phyloP scores from a whole-genome alignment of 2,329 filamentous ascomycete genomes.

The Monosporascus sp. region DNA sequence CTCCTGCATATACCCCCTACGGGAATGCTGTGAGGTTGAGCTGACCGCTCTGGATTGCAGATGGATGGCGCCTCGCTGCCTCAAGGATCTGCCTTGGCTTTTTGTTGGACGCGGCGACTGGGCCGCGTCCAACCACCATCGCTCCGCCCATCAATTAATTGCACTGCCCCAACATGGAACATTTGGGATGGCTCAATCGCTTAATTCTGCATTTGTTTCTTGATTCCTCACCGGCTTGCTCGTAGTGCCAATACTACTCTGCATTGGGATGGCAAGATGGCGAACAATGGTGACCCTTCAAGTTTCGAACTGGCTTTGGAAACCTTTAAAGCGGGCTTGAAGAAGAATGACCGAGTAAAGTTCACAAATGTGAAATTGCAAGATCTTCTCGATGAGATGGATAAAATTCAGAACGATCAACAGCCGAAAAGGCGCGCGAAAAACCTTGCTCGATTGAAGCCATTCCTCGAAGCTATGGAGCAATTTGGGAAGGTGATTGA shows the following conservation, averaged over 20 bases:
- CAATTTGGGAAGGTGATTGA: slow-evolving; percentile 19
- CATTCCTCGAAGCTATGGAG: slow-evolving; percentile 20
- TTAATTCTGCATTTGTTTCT: too few relatives aligned
- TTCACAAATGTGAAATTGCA: background rate
- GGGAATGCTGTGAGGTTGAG: too few relatives aligned
- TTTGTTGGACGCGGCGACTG: background rate
- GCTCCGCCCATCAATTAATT: too few relatives aligned
- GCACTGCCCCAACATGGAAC: too few relatives aligned
- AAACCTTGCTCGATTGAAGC: slow-evolving; percentile 15
- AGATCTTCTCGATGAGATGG: slow-evolving; percentile 1
- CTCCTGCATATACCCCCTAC: too few relatives aligned
- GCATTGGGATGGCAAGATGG: background rate
- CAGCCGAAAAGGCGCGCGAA: slow-evolving; percentile 6
- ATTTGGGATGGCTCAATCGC: too few relatives aligned
- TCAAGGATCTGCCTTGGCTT: background rate
- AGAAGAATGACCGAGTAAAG: background rate
- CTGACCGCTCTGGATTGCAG: too few relatives aligned
- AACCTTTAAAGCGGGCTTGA: background rate
- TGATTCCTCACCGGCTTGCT: too few relatives aligned
- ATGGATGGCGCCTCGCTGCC: background rate
- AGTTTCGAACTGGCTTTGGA: background rate
- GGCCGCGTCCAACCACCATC: too few relatives aligned
- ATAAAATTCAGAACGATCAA: slow-evolving; percentile 11
- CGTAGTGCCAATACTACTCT: too few relatives aligned
- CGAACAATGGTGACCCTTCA: background rate